These are phyloP conservation scores for Didymosphaeria variabile DNA, from an alignment of 2,329 filamentous ascomycete species.

Conservation along the genomic window DNA sequence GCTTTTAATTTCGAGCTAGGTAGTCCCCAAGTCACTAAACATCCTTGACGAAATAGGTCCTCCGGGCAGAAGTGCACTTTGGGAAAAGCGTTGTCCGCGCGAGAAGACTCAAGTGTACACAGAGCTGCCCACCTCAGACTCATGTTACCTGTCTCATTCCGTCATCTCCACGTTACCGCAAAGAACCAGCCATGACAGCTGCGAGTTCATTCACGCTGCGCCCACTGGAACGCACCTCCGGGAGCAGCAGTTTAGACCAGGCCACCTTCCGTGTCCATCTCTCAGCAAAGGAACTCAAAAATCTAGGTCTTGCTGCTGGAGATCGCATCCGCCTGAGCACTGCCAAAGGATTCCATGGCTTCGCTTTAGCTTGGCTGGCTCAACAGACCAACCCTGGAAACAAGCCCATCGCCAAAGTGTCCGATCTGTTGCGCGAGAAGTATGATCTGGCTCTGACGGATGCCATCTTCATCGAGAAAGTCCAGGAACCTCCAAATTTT, in stretches of 20 bases:
- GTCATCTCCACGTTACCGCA: too few relatives aligned
- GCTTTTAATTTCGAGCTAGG: too few relatives aligned
- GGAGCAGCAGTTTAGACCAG: constrained; percentile 57
- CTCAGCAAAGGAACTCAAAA: constrained; percentile 64
- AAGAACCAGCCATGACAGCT: constrained; percentile 27
- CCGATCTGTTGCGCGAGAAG: constrained; percentile 75
- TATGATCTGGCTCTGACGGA: constrained; percentile 72
- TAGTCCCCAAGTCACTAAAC: too few relatives aligned
- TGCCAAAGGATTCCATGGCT: constrained; percentile 55
- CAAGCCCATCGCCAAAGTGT: constrained; percentile 64
- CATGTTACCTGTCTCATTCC: too few relatives aligned
- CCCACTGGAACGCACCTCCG: constrained; percentile 59
- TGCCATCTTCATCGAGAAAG: constrained; percentile 65
- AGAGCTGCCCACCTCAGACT: too few relatives aligned
- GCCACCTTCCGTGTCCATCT: constrained; percentile 69
- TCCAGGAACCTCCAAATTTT: constrained; percentile 46
- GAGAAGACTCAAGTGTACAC: too few relatives aligned
- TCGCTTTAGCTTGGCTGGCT: constrained; percentile 71
- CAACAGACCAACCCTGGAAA: constrained; percentile 53
- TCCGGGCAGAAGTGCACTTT: too few relatives aligned
- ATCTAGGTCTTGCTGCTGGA: constrained; percentile 64
- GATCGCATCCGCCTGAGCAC: constrained; percentile 64
- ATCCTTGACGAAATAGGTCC: too few relatives aligned
- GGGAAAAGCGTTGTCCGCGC: too few relatives aligned
- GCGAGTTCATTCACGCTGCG: constrained; percentile 60